Evolutionary conservation across 768 basidiomycete species (phyloP).

Genomic region (Auriscalpium microsporum): DNA sequence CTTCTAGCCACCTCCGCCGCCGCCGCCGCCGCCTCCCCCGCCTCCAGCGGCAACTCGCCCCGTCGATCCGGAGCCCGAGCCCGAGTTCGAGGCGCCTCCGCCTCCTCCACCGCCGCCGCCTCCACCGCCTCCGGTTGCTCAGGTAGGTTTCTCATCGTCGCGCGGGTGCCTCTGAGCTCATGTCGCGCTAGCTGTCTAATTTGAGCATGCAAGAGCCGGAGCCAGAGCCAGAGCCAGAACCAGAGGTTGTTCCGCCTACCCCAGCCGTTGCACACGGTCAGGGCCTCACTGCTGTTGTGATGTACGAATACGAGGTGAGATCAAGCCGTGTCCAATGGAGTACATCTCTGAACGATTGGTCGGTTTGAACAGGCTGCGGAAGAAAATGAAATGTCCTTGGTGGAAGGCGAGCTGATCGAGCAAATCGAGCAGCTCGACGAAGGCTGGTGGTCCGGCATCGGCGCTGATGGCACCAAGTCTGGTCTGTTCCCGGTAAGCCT

Average conservation of each 20-base stretch:
- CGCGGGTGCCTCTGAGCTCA: background rate
- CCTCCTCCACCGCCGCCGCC: slow-evolving; percentile 39
- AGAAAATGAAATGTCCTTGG: slow-evolving; percentile 76
- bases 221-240: slow-evolving; percentile 25
- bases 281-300: slow-evolving; percentile 64
- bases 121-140: slow-evolving; percentile 28
- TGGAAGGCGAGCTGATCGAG: slow-evolving; percentile 75
- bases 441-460: slow-evolving; percentile 88
- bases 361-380: slow-evolving; percentile 49
- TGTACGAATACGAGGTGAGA: slow-evolving; percentile 71
- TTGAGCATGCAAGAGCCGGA: slow-evolving; percentile 16
- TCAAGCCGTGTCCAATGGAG: background rate
- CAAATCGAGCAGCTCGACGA: slow-evolving; percentile 80
- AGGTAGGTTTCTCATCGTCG: slow-evolving; percentile 5
- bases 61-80: slow-evolving; percentile 23
- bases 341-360: too few relatives aligned
- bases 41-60: slow-evolving; percentile 14
- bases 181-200: slow-evolving; percentile 1
- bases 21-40: slow-evolving; percentile 24
- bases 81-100: slow-evolving; percentile 29
- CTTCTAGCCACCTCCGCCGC: slow-evolving; percentile 22
- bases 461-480: slow-evolving; percentile 50
- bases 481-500: slow-evolving; percentile 74
- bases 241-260: slow-evolving; percentile 34
- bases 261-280: slow-evolving; percentile 27